Percentiles rank a stretch among this genome's conserved stretches.
phyloP scores from a whole-genome alignment of 352 stramenopile species.

The Phytophthora chlamydospora region DNA sequence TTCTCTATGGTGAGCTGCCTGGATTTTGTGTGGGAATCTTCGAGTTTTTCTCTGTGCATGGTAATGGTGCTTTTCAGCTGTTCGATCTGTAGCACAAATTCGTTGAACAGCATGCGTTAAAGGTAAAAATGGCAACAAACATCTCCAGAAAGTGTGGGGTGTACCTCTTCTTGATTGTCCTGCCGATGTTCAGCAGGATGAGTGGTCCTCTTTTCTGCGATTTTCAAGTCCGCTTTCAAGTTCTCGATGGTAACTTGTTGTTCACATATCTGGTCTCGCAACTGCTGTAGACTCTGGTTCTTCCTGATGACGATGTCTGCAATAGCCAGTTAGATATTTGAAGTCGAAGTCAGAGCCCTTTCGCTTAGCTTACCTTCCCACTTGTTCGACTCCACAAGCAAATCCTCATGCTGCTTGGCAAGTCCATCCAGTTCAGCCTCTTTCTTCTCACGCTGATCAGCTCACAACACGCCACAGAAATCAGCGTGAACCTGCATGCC shows the following conservation, averaged over 20 bases:
- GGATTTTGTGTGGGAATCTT: slow-evolving; percentile 22
- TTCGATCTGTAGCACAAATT: slow-evolving; percentile 27
- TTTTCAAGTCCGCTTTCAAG: slow-evolving; percentile 50
- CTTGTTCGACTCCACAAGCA: slow-evolving; percentile 24
- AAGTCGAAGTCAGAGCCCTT: neutral
- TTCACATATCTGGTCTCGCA: slow-evolving; percentile 59
- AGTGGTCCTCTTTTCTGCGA: slow-evolving; percentile 18
- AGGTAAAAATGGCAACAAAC: no score
- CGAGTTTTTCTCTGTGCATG: slow-evolving; percentile 10
- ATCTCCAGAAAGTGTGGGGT: no score
- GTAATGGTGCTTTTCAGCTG: slow-evolving; percentile 29
- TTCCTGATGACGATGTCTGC: slow-evolving; percentile 48
- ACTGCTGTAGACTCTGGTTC: slow-evolving; percentile 46
- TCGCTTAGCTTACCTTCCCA: slow-evolving; percentile 37
- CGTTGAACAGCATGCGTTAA: neutral
- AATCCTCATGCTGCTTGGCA: slow-evolving; percentile 31
- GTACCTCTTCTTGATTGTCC: slow-evolving; percentile 48
- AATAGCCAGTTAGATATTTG: slow-evolving; percentile 8
- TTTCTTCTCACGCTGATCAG: slow-evolving; percentile 26
- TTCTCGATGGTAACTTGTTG: slow-evolving; percentile 71
- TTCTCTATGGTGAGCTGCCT: slow-evolving; percentile 22
- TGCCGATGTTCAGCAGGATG: slow-evolving; percentile 11
- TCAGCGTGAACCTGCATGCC: neutral
- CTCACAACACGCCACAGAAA: neutral
- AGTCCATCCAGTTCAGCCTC: slow-evolving; percentile 20